Evolutionary conservation across 2,329 filamentous ascomycete species (phyloP), one percentile per base, ranked within the genome.

Genomic region (Cercospora sesami): DNA sequence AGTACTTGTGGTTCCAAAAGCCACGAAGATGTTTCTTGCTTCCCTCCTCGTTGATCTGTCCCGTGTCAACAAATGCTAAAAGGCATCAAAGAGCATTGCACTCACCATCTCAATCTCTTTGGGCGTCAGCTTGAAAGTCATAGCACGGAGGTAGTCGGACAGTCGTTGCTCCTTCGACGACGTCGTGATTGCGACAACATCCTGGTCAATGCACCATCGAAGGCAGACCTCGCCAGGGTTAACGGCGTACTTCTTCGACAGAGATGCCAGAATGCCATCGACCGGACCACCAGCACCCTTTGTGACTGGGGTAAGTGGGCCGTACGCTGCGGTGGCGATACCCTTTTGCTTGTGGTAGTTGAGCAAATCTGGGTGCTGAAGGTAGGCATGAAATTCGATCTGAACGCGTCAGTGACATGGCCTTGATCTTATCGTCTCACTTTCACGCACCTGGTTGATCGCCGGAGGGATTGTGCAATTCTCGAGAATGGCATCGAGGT

Each of bases 331-430:
- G 1, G 83, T 84, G 0, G 82, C 81, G 64, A 85, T 84, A 51
- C 79, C 79, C 73, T 83, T 21, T 83, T 79, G 59, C 73, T 82
- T 83, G 77, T 83, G 81, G 78, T 85, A 87, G 14, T 84, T 80
- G 7, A 89, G 78, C 30, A 91, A 79, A 18, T 85, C 81, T 1
- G 80, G 80, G 75, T 87, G 89, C 76, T 90, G 89, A 10, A 91
- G 82, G 73, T 89, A 90, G 1, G 89, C 88, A 77, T 91, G 88
- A 62, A 87, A 87, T 77, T 91, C 89, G 70, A 91, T 87, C 70
- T 64, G 9, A 39, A 23, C n/a, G 10, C 10, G 61, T 39, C 28
- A 55, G 45, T 28, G 45, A 8, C 28, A 12, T 10, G 8, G 30
- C 7, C 4, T 6, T 16, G 23, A n/a, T 16, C 10, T 0, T 3